phyloP scores from a whole-genome alignment of 352 stramenopile species.

The Pythium angustatum region DNA sequence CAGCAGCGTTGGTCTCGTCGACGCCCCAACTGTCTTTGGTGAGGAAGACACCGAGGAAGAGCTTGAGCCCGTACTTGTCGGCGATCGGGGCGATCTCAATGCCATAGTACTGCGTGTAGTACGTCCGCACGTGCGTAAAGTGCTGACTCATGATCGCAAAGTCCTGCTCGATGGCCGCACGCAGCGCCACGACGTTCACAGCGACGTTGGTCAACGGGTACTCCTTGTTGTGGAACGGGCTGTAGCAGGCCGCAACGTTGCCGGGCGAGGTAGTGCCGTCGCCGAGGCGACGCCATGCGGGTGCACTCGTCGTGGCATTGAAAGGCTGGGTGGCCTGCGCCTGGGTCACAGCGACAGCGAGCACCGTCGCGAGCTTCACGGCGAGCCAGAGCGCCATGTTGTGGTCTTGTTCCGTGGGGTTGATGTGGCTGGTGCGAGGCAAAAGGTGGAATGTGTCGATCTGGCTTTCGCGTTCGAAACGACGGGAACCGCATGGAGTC shows the following conservation, averaged over 20 bases:
- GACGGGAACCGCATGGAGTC: no score
- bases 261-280: conserved; percentile 9
- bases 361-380: not conserved
- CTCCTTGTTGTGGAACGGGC: conserved; percentile 49
- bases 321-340: not conserved
- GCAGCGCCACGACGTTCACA: conserved; percentile 8
- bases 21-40: conserved; percentile 47
- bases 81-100: conserved; percentile 48
- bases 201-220: conserved; percentile 43
- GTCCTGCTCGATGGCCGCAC: conserved; percentile 38
- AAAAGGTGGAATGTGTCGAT: no score
- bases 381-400: not conserved
- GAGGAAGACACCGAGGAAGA: conserved; percentile 60
- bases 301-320: not conserved
- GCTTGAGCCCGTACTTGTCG: conserved; percentile 48
- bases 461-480: no score
- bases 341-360: not conserved
- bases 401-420: no score
- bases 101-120: conserved; percentile 57
- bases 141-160: conserved; percentile 43
- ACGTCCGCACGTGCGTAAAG: conserved; percentile 60
- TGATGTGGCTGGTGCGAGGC: no score
- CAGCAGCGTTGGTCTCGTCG: conserved; percentile 41
- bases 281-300: not conserved
- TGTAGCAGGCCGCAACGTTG: conserved; percentile 53